Conservation (phyloP, 345 rosid species). For the Excoecaria agallocha region DNA sequence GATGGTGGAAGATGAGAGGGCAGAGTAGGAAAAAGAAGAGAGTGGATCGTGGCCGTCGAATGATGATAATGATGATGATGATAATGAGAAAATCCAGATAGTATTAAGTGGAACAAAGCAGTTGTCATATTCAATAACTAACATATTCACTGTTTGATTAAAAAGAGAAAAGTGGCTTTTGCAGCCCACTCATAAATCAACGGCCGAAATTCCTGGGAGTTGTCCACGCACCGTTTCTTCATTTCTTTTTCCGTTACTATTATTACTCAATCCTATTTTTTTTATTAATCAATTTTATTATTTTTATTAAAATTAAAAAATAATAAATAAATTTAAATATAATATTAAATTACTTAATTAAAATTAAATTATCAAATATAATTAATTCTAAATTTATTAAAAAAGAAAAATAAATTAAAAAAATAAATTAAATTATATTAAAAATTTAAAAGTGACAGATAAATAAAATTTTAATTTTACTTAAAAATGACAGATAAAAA, state of each 20-base stretch:
- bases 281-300: too few relatives aligned
- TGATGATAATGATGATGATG: not conserved
- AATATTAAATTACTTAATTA: too few relatives aligned
- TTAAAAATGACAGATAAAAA: too few relatives aligned
- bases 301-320: too few relatives aligned
- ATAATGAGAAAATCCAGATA: conserved; percentile 20
- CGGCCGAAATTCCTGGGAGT: conserved; percentile 33
- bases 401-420: too few relatives aligned
- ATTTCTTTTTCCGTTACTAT: not conserved
- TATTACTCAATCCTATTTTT: too few relatives aligned
- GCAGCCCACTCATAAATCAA: conserved; percentile 19
- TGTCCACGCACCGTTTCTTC: conserved; percentile 24
- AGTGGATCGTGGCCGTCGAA: conserved; percentile 22
- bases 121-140: conserved; percentile 8
- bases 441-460: too few relatives aligned
- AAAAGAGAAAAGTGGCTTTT: conserved; percentile 17
- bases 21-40: not conserved
- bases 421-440: too few relatives aligned
- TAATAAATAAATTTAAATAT: too few relatives aligned
- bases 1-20: not conserved
- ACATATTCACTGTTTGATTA: not conserved
- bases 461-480: too few relatives aligned
- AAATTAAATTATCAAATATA: too few relatives aligned
- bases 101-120: not conserved
- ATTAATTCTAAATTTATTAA: too few relatives aligned